Evolutionary conservation across 192 early-diverging fungal species (phyloP).

Genomic region (Gonapodya sp.): DNA sequence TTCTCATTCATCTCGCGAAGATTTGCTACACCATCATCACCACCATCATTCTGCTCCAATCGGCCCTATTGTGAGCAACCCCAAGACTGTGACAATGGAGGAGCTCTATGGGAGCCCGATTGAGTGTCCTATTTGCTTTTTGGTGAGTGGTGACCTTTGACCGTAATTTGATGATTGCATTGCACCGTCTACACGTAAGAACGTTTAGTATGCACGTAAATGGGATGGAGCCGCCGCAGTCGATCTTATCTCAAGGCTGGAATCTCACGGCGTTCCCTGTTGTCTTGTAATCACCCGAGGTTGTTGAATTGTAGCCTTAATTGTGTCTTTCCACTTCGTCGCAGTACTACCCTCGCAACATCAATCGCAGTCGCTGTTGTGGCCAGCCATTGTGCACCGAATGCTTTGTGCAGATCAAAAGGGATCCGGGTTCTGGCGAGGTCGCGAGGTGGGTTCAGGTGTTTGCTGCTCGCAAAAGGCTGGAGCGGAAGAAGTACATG

Average conservation of each 20-base stretch:
- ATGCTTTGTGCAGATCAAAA: slow-evolving; percentile 93
- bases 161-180: too few species aligned
- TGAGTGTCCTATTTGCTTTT: slow-evolving; percentile 92
- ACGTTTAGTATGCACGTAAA: too few species aligned
- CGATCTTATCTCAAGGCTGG: too few species aligned
- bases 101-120: slow-evolving; percentile 38
- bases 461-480: background rate
- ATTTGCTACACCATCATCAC: background rate
- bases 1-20: background rate
- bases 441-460: background rate
- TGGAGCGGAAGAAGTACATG: too few species aligned
- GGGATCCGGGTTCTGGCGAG: slow-evolving; percentile 38
- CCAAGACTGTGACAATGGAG: slow-evolving; percentile 10
- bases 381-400: slow-evolving; percentile 94
- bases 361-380: slow-evolving; percentile 88
- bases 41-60: background rate
- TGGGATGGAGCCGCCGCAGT: too few species aligned
- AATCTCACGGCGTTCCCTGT: too few species aligned
- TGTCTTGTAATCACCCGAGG: too few species aligned
- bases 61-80: background rate
- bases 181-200: too few species aligned
- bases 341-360: slow-evolving; percentile 82
- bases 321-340: background rate
- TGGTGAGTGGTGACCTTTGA: slow-evolving; percentile 42
- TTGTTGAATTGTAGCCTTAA: background rate